Evolutionary conservation across 805 yeast species (phyloP), one percentile per base, ranked within the genome.

Genomic region (Candida schatavii): DNA sequence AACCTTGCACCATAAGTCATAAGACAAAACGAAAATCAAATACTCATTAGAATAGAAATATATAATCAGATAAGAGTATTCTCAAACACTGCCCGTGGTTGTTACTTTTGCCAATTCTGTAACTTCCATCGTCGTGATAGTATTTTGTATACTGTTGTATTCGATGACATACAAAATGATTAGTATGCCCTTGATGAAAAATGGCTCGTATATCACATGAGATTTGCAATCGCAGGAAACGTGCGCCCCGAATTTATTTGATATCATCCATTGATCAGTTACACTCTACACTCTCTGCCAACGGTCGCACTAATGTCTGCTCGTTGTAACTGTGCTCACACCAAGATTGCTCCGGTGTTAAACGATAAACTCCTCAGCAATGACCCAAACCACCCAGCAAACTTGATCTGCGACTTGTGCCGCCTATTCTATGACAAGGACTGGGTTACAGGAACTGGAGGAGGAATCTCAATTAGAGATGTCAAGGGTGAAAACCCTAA

Each of bases 381-480:
- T n/a, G 80, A 76, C 45, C 77, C 80, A 11, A 59, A 67, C 32
- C 91, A 85, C 59, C 96, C 97, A 0, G 95, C 96, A 2, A 82
- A 85, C 54, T 68, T 85, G 52, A 87, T 90, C 46, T 88, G 96
- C 59, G 85, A 84, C 45, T 72, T 90, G 23, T 89, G 97, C 59
- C 70, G 78, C 39, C 66, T 76, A 14, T 88, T 91, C 58, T 91
- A 85, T 59, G 72, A 77, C 50, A 84, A 85, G 55, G 84, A 86
- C 39, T 89, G 97, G 96, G 91, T 88, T 51, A 83, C 96, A 0
- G 97, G 97, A 2, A 91, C 98, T 1, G 97, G 96, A 2, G 98
- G 97, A 25, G 97, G 97, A 3, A 83, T 91, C 52, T 85, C 95
- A 25, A 83, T 90, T 38, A 65, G 83, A 41, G 72, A 77, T 37